phyloP scores from a whole-genome alignment of 2,329 filamentous ascomycete genomes.

The Talaromyces islandicus region DNA sequence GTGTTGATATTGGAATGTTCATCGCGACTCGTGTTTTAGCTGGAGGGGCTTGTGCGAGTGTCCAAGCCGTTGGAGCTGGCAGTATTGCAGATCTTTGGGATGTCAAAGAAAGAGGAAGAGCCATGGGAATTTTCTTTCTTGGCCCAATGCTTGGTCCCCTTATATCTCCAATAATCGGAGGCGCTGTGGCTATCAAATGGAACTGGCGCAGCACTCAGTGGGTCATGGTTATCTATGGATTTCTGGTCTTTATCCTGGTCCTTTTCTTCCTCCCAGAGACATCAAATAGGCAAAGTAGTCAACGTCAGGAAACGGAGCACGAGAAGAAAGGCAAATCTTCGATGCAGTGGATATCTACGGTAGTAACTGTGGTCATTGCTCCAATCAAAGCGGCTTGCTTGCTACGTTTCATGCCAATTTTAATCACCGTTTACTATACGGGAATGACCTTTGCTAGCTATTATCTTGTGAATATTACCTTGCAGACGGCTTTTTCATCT shows the following conservation, averaged over 20 bases:
- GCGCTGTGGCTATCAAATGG: slow-evolving; percentile 59
- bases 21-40: slow-evolving; percentile 68
- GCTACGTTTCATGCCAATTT: slow-evolving; percentile 67
- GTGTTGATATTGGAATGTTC: slow-evolving; percentile 64
- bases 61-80: slow-evolving; percentile 76
- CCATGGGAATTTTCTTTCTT: slow-evolving; percentile 78
- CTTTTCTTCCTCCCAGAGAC: slow-evolving; percentile 42
- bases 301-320: neutral
- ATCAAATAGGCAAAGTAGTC: neutral
- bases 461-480: slow-evolving; percentile 70
- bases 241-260: slow-evolving; percentile 32
- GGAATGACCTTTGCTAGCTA: slow-evolving; percentile 69
- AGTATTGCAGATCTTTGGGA: slow-evolving; percentile 81
- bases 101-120: slow-evolving; percentile 61
- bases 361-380: neutral
- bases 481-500: slow-evolving; percentile 62
- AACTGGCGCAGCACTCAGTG: slow-evolving; percentile 74
- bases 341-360: neutral
- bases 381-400: neutral
- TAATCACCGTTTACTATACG: slow-evolving; percentile 67
- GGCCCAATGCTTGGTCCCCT: slow-evolving; percentile 71
- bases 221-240: slow-evolving; percentile 68
- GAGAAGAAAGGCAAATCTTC: neutral
- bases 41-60: slow-evolving; percentile 71
- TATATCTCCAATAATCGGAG: slow-evolving; percentile 70